These are phyloP conservation scores for Yarrowia divulgata DNA, from an alignment of 805 yeast genomes.

Conservation along the genomic window DNA sequence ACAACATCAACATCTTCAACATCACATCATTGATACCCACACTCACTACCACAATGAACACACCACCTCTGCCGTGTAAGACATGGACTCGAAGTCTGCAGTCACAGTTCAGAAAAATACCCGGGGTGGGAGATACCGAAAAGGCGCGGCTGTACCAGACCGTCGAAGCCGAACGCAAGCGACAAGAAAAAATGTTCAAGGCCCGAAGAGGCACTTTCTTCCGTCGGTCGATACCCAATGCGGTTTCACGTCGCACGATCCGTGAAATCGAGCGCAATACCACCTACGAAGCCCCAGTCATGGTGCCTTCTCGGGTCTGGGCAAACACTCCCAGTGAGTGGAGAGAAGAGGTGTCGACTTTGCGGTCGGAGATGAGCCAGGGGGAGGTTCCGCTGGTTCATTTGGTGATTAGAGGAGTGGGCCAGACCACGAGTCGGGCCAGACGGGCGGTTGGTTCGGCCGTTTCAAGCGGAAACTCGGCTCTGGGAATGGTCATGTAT, in stretches of 20 bases:
- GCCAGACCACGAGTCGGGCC: neutral
- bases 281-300: slow-evolving; percentile 1
- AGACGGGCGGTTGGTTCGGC: neutral
- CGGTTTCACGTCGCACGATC: slow-evolving; percentile 23
- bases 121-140: slow-evolving; percentile 22
- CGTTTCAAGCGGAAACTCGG: slow-evolving; percentile 1
- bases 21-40: too few relatives aligned
- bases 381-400: slow-evolving; percentile 8
- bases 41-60: slow-evolving; percentile 4
- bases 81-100: slow-evolving; percentile 20
- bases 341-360: slow-evolving; percentile 21
- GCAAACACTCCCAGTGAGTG: slow-evolving; percentile 28
- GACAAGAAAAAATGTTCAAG: slow-evolving; percentile 21
- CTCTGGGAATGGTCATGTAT: slow-evolving; percentile 11
- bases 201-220: slow-evolving; percentile 27
- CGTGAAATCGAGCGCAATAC: slow-evolving; percentile 26
- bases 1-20: too few relatives aligned
- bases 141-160: slow-evolving; percentile 27
- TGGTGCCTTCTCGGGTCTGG: slow-evolving; percentile 30
- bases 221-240: slow-evolving; percentile 31
- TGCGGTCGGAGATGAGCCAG: slow-evolving; percentile 15
- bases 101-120: slow-evolving; percentile 9
- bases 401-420: neutral
- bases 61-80: slow-evolving; percentile 29
- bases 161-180: slow-evolving; percentile 28